These are phyloP conservation scores for Xylariaceae sp. DNA, from an alignment of 2,329 filamentous ascomycete species.

Conservation along the genomic window DNA sequence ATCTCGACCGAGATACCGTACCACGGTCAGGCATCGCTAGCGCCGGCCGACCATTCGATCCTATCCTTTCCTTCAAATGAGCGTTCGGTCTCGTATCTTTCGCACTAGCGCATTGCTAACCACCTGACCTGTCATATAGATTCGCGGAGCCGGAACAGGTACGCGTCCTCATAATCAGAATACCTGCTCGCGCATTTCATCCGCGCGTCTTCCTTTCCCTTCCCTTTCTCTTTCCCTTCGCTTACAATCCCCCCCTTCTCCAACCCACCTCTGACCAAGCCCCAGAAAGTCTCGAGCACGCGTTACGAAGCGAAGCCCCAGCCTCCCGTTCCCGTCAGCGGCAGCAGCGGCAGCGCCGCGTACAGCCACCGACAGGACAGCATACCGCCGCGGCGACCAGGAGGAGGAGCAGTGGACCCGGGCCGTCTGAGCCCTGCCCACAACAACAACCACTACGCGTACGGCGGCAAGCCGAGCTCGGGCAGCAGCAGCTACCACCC, in stretches of 20 bases:
- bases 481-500: slow-evolving; percentile 9
- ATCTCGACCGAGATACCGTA: neutral
- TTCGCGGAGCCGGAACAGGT: slow-evolving; percentile 56
- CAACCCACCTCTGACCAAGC: slow-evolving; percentile 6
- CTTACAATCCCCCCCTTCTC: slow-evolving; percentile 12
- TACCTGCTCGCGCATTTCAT: too few species aligned
- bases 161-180: slow-evolving; percentile 31
- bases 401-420: slow-evolving; percentile 14
- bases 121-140: slow-evolving; percentile 36
- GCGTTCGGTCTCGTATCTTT: neutral
- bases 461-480: neutral
- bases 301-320: slow-evolving; percentile 55
- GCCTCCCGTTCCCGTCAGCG: slow-evolving; percentile 41
- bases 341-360: too few species aligned
- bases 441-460: slow-evolving; percentile 4
- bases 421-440: slow-evolving; percentile 26
- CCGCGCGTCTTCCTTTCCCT: too few species aligned
- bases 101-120: slow-evolving; percentile 10
- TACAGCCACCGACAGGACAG: slow-evolving; percentile 36
- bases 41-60: neutral
- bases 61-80: neutral
- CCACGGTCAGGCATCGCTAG: neutral
- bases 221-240: slow-evolving; percentile 4
- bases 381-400: slow-evolving; percentile 18
- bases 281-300: slow-evolving; percentile 7